These are phyloP conservation scores for Takakia lepidozioides DNA, from an alignment of 225 moss, liverwort and hornwort species.

Conservation along the genomic window DNA sequence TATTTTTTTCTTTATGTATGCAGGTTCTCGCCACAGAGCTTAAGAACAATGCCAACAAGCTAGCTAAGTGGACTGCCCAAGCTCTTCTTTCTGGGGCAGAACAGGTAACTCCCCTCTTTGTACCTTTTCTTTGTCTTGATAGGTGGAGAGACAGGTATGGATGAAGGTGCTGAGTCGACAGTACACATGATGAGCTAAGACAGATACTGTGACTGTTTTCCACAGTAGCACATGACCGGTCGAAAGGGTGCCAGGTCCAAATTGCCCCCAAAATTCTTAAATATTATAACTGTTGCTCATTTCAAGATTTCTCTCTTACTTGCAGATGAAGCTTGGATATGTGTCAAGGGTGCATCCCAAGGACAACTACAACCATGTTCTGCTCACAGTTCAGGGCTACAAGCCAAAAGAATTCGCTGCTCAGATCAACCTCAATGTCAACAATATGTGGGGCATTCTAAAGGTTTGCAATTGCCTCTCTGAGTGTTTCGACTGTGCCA, in stretches of 20 bases:
- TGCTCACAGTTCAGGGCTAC: constrained; percentile 93
- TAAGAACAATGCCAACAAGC: constrained; percentile 97
- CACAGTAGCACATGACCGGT: too few relatives aligned
- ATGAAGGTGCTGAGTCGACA: too few relatives aligned
- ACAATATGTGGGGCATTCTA: constrained; percentile 99
- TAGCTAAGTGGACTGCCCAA: constrained; percentile 99
- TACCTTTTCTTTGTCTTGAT: too few relatives aligned
- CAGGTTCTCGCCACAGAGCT: constrained; percentile 96
- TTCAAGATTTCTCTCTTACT: too few relatives aligned
- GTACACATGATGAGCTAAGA: too few relatives aligned
- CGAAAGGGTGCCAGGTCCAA: too few relatives aligned
- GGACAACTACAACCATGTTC: constrained; percentile 81
- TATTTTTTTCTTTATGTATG: constrained; percentile 7
- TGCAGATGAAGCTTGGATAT: constrained; percentile 97
- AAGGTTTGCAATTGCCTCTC: too few relatives aligned
- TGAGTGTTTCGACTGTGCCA: too few relatives aligned
- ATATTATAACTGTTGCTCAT: neutral
- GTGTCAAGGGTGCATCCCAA: constrained; percentile 96
- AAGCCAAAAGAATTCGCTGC: constrained; percentile 97
- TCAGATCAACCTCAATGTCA: constrained; percentile 96
- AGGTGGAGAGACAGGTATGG: too few relatives aligned
- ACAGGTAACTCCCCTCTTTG: constrained; percentile 40
- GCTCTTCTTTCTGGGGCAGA: constrained; percentile 96
- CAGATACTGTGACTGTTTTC: too few relatives aligned
- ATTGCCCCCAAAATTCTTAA: too few relatives aligned